A percentile compares a stretch with the other conserved stretches of the same genome.
These are phyloP conservation scores for Centella asiatica DNA, from an alignment of 129 eudicot genomes.

Conservation along the genomic window DNA sequence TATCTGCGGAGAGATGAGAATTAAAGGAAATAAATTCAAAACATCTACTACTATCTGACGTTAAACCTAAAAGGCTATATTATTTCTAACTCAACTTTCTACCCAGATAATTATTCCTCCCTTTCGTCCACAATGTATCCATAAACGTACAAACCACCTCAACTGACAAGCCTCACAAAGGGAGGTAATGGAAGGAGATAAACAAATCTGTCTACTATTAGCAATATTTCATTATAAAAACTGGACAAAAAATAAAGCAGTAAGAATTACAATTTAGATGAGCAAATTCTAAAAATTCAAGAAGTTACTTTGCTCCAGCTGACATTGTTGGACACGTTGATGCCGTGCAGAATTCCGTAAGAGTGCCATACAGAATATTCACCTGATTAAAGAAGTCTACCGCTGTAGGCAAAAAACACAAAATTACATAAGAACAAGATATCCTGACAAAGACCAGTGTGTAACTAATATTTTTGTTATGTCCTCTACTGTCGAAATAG, in stretches of 20 bases:
- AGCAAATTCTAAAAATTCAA: constrained; percentile 18
- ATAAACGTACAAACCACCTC: too few species aligned
- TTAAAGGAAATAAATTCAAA: too few species aligned
- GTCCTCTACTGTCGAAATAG: neutral
- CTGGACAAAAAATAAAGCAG: too few species aligned
- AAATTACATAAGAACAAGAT: neutral
- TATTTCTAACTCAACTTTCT: too few species aligned
- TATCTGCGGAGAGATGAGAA: constrained; percentile 25
- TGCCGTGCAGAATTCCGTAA: constrained; percentile 53
- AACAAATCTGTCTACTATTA: too few species aligned
- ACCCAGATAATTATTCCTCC: too few species aligned
- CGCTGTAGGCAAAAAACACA: constrained; percentile 29
- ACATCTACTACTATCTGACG: too few species aligned
- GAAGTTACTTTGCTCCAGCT: constrained; percentile 50
- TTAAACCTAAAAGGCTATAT: too few species aligned
- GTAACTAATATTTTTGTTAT: neutral
- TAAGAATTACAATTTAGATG: too few species aligned
- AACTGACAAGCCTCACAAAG: too few species aligned
- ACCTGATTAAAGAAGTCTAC: constrained; percentile 67
- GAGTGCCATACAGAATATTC: constrained; percentile 54
- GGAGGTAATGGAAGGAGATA: neutral
- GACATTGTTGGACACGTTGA: constrained; percentile 57
- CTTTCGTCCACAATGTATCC: too few species aligned
- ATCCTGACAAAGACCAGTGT: neutral
- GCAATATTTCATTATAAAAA: too few species aligned